These are phyloP conservation scores for Plasmopara viticola DNA, from an alignment of 352 stramenopile genomes.

Conservation along the genomic window DNA sequence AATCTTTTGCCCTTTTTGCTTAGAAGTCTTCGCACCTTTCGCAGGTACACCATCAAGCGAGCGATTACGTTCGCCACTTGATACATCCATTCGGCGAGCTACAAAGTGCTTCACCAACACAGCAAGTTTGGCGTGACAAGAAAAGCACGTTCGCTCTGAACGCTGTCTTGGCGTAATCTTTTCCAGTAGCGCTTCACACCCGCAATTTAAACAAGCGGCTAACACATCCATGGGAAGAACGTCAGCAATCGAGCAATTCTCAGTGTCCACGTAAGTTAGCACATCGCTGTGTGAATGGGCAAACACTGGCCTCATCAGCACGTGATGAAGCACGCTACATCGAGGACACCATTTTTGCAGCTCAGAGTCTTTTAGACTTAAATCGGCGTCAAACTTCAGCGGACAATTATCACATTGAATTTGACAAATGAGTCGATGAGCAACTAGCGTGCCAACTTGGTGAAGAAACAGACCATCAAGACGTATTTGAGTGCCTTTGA, in stretches of 20 bases:
- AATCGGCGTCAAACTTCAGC: constrained; percentile 54
- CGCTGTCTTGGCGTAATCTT: constrained; percentile 43
- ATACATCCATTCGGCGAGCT: constrained; percentile 18
- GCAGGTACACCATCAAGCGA: constrained; percentile 4
- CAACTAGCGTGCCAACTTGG: constrained; percentile 67
- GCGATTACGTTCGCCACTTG: constrained; percentile 14
- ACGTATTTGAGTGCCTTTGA: constrained; percentile 44
- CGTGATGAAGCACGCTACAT: constrained; percentile 66
- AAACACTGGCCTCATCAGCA: constrained; percentile 61
- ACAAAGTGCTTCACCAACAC: constrained; percentile 58
- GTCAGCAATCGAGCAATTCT: constrained; percentile 68
- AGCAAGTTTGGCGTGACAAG: constrained; percentile 74
- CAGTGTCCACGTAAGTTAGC: constrained; percentile 60
- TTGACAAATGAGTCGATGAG: constrained; percentile 55
- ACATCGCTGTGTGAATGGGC: constrained; percentile 58
- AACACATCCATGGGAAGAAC: constrained; percentile 65
- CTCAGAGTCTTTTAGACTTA: constrained; percentile 36
- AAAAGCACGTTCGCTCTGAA: constrained; percentile 59
- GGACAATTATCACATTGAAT: constrained; percentile 70
- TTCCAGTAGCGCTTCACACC: constrained; percentile 55
- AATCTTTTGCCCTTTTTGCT: constrained; percentile 30
- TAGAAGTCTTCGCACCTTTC: constrained; percentile 27
- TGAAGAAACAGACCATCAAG: constrained; percentile 73
- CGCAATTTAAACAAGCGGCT: constrained; percentile 64
- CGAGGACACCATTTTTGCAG: constrained; percentile 78